Conservation (phyloP, 106 monocot genomes). For the Dendrobium huoshanense region DNA sequence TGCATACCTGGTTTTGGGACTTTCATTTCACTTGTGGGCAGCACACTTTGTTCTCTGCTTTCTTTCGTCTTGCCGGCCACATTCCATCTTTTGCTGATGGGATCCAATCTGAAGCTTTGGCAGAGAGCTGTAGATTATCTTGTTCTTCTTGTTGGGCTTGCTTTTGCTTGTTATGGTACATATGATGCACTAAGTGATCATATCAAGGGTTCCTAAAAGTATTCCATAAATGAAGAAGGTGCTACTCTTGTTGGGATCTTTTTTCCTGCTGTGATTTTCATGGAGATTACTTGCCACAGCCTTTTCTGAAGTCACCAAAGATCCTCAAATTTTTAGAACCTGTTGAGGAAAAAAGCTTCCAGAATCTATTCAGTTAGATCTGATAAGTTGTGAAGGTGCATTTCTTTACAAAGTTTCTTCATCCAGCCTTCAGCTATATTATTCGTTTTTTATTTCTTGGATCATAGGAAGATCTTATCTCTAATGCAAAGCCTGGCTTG, state of each 20-base stretch:
- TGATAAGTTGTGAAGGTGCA: background rate
- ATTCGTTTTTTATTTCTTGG: background rate
- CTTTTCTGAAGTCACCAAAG: background rate
- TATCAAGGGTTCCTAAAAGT: constrained; percentile 6
- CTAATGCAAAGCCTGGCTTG: background rate
- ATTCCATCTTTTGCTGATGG: constrained; percentile 70
- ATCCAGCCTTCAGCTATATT: background rate
- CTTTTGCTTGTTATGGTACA: constrained; percentile 71
- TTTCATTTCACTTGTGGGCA: constrained; percentile 79
- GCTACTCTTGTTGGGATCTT: background rate
- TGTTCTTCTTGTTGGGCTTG: constrained; percentile 46
- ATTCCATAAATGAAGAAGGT: background rate
- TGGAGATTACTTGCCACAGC: background rate
- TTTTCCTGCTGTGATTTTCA: background rate
- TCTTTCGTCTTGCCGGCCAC: constrained; percentile 80
- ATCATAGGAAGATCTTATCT: background rate
- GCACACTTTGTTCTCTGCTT: constrained; percentile 81
- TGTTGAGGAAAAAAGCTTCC: background rate
- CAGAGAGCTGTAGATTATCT: constrained; percentile 46
- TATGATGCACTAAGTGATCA: constrained; percentile 26
- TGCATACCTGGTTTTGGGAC: constrained; percentile 76
- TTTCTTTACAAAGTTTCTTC: background rate
- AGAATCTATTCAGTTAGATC: background rate
- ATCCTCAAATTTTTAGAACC: background rate
- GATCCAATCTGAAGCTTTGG: constrained; percentile 34